These are phyloP conservation scores for Lobosporangium transversale DNA, from an alignment of 192 early-diverging fungal genomes.

Conservation along the genomic window DNA sequence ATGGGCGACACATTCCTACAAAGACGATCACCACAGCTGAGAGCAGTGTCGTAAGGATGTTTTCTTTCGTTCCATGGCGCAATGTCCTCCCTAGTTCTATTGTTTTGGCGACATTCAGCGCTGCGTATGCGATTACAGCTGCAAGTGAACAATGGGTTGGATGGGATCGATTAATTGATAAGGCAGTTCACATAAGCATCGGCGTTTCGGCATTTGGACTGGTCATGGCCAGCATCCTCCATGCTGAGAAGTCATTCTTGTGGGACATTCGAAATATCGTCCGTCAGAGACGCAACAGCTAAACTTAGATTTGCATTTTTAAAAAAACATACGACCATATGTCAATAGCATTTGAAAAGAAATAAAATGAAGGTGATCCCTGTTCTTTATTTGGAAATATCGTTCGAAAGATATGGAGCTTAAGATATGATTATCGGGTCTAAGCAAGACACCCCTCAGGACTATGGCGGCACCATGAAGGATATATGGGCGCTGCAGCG, in stretches of 20 bases:
- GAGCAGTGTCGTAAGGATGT: background rate
- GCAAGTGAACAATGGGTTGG: constrained; percentile 64
- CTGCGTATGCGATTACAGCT: constrained; percentile 62
- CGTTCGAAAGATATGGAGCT: too few relatives aligned
- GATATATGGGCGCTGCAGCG: constrained; percentile 74
- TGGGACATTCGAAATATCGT: constrained; percentile 29
- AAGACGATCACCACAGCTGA: background rate
- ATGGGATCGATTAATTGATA: constrained; percentile 60
- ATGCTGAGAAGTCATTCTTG: constrained; percentile 34
- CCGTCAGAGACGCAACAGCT: constrained; percentile 12
- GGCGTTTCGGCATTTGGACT: constrained; percentile 50
- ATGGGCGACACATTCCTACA: constrained; percentile 43
- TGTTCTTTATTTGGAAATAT: too few relatives aligned
- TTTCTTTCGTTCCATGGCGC: constrained; percentile 35
- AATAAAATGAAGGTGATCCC: too few relatives aligned
- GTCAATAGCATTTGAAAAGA: too few relatives aligned
- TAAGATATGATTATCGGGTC: too few relatives aligned
- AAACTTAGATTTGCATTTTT: too few relatives aligned
- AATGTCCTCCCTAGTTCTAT: constrained; percentile 55
- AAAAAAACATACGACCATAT: too few relatives aligned
- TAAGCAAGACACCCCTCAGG: constrained; percentile 25
- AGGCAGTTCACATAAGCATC: constrained; percentile 63
- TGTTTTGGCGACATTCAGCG: constrained; percentile 58
- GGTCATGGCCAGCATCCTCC: constrained; percentile 3
- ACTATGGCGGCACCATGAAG: constrained; percentile 70